Evolutionary conservation across 208 protist genomes (phyloP).

Genomic region (Balamuthia mandrillaris): DNA sequence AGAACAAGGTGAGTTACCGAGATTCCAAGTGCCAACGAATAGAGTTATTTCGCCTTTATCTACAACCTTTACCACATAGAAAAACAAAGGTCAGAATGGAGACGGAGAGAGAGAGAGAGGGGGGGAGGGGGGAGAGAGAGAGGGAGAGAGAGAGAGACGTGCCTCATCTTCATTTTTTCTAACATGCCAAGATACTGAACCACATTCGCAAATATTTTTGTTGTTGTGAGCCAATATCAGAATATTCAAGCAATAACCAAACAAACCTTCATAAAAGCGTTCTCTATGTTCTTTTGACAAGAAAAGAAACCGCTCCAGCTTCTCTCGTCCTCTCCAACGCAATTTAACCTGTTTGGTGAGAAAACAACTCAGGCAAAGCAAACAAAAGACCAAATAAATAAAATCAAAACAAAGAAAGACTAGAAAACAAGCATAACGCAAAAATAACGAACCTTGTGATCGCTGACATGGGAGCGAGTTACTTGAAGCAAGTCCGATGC

Average conservation of each 20-base stretch:
- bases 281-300: not conserved
- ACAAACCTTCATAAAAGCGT: slow-evolving; percentile 14
- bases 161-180: not conserved
- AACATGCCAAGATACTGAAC: not conserved
- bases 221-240: not conserved
- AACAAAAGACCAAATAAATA: not conserved
- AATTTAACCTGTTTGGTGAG: not conserved
- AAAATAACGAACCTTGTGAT: not conserved
- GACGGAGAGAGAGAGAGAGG: not conserved
- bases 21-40: not conserved
- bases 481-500: not conserved
- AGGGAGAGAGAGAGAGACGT: not conserved
- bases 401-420: not conserved
- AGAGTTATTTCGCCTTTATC: not conserved
- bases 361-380: not conserved
- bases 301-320: not conserved
- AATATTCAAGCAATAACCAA: not conserved
- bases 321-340: not conserved
- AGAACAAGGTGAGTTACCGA: not conserved
- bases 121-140: not conserved
- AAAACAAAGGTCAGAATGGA: not conserved
- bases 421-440: too few relatives aligned
- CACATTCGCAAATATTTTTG: not conserved
- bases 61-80: not conserved
- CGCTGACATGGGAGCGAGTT: not conserved